phyloP scores from a whole-genome alignment of 2,329 filamentous ascomycete genomes.

The Pseudogymnoascus sp. region DNA sequence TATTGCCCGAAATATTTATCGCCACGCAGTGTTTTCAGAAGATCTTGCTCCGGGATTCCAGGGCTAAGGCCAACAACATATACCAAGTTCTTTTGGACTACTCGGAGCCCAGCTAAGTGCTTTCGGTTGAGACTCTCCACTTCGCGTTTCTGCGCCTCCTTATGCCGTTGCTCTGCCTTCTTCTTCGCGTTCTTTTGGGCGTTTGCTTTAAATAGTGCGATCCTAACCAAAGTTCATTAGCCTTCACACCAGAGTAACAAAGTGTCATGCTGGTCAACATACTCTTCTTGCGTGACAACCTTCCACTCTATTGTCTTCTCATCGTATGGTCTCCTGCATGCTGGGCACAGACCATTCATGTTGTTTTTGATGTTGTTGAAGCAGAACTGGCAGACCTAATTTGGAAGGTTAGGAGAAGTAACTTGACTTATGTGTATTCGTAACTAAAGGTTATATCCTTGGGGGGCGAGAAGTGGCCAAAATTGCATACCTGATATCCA shows the following conservation, averaged over 20 bases:
- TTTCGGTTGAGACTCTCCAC: conserved; percentile 93
- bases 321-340: conserved; percentile 89
- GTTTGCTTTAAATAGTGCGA: conserved; percentile 68
- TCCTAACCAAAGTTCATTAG: conserved; percentile 39
- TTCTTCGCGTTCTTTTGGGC: conserved; percentile 90
- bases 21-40: conserved; percentile 83
- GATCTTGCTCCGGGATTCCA: conserved; percentile 82
- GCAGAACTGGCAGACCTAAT: conserved; percentile 96
- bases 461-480: not conserved
- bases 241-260: not conserved
- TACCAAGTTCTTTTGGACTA: conserved; percentile 97
- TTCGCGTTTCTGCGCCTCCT: conserved; percentile 92
- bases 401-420: not conserved
- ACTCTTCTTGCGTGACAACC: conserved; percentile 92
- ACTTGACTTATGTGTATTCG: not conserved
- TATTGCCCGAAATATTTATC: conserved; percentile 97
- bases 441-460: not conserved
- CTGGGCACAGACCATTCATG: conserved; percentile 95
- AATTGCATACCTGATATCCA: conserved; percentile 76
- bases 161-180: conserved; percentile 76
- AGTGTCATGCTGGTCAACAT: conserved; percentile 34
- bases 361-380: conserved; percentile 99
- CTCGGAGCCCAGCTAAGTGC: conserved; percentile 87
- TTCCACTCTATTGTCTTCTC: conserved; percentile 98
- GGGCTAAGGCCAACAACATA: conserved; percentile 95